phyloP scores from a whole-genome alignment of 202 grass and related monocot species.

The Zoysia matrella region DNA sequence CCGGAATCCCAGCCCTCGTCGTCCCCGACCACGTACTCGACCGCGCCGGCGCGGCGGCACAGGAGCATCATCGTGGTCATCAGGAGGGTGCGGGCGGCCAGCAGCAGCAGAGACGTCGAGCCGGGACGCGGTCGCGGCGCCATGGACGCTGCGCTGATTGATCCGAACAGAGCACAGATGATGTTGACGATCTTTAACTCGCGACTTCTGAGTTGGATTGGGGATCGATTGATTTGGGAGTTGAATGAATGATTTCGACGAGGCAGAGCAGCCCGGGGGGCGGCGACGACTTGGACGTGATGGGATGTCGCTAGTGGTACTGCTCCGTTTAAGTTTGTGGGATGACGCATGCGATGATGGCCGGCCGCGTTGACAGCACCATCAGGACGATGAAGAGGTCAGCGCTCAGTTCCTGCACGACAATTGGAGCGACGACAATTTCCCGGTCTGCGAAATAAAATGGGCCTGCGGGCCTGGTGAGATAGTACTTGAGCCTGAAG shows the following conservation, averaged over 20 bases:
- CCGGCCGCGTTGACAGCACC: too few relatives aligned
- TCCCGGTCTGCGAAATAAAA: too few relatives aligned
- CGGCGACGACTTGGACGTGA: background rate
- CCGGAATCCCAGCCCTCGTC: constrained; percentile 52
- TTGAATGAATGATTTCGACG: too few relatives aligned
- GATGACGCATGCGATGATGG: background rate
- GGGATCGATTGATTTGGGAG: too few relatives aligned
- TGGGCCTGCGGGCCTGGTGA: background rate
- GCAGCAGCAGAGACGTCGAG: background rate
- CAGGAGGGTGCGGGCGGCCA: background rate
- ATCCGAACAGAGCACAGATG: background rate
- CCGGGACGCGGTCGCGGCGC: background rate
- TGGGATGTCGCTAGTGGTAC: background rate
- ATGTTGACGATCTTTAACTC: too few relatives aligned
- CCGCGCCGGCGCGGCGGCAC: background rate
- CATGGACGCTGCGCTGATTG: background rate
- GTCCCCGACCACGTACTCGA: constrained; percentile 52
- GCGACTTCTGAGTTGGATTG: too few relatives aligned
- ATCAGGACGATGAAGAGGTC: background rate
- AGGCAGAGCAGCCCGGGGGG: too few relatives aligned
- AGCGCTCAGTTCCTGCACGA: background rate
- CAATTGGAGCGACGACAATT: background rate
- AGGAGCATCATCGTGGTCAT: background rate
- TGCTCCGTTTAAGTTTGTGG: background rate
- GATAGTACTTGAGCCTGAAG: background rate